Conservation (phyloP, 1,139 yeast genomes). For the Lodderomyces jiufengensis region DNA sequence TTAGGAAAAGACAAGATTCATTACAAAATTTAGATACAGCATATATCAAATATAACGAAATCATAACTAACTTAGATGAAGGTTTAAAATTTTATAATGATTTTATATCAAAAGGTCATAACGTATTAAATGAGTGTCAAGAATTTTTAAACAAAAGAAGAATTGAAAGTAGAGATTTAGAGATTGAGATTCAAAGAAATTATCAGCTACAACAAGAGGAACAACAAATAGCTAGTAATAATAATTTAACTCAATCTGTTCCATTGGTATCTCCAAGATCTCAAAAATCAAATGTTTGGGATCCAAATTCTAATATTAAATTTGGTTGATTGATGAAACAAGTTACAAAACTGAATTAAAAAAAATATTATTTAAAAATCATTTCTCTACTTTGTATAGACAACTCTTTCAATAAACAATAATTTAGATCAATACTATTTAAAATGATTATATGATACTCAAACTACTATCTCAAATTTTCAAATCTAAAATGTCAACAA, state of each 20-base stretch:
- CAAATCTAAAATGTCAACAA: no score
- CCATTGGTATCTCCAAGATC: conserved; percentile 11
- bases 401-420: no score
- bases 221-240: not conserved
- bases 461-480: no score
- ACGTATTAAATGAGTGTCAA: conserved; percentile 49
- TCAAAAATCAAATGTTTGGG: conserved; percentile 24
- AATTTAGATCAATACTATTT: no score
- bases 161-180: conserved; percentile 38
- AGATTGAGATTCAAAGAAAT: conserved; percentile 7
- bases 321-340: no score
- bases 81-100: conserved; percentile 71
- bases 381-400: no score
- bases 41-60: conserved; percentile 51
- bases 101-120: conserved; percentile 48
- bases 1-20: conserved; percentile 41
- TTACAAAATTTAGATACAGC: conserved; percentile 55
- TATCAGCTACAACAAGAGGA: not conserved
- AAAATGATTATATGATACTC: no score
- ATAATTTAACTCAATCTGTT: not conserved
- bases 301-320: conserved; percentile 29
- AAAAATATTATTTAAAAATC: no score
- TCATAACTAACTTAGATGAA: conserved; percentile 58
- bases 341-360: no score
- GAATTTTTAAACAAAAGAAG: conserved; percentile 52